Percentiles rank a stretch among this genome's conserved stretches.
Evolutionary conservation across 2,329 filamentous ascomycete genomes (phyloP).

Genomic region (Neopestalotiopsis sp.): DNA sequence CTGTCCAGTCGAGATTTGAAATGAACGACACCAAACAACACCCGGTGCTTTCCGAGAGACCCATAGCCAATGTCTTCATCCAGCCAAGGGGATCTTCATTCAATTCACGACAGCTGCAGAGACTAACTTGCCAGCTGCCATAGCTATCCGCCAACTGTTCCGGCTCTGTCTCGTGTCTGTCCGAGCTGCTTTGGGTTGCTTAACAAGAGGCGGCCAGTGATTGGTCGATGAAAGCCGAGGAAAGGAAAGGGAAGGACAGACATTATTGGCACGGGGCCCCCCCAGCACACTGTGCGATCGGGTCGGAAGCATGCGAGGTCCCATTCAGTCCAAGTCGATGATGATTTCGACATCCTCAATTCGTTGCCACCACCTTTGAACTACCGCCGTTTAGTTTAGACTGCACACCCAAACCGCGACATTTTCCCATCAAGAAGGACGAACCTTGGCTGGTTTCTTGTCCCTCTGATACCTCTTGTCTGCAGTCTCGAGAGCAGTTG

Average conservation of each 20-base stretch:
- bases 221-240: slow-evolving; percentile 18
- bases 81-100: not conserved
- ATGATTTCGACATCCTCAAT: slow-evolving; percentile 18
- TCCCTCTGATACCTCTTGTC: not conserved
- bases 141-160: not conserved
- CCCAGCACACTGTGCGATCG: slow-evolving; percentile 8
- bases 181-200: not conserved
- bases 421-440: not conserved
- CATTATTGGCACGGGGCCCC: slow-evolving; percentile 4
- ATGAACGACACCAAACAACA: slow-evolving; percentile 8
- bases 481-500: slow-evolving; percentile 9
- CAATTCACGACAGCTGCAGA: not conserved
- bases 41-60: slow-evolving; percentile 18
- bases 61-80: slow-evolving; percentile 1
- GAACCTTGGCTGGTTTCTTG: slow-evolving; percentile 11
- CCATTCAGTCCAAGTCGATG: slow-evolving; percentile 4
- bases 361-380: slow-evolving; percentile 16
- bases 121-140: not conserved
- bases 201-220: slow-evolving; percentile 14
- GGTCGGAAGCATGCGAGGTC: slow-evolving; percentile 15
- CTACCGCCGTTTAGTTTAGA: not conserved
- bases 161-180: not conserved
- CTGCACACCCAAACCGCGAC: not conserved
- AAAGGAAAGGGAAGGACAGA: slow-evolving; percentile 4
- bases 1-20: not conserved